Conservation (phyloP, 2,329 filamentous ascomycete genomes). For the Aureobasidium leucospermi region DNA sequence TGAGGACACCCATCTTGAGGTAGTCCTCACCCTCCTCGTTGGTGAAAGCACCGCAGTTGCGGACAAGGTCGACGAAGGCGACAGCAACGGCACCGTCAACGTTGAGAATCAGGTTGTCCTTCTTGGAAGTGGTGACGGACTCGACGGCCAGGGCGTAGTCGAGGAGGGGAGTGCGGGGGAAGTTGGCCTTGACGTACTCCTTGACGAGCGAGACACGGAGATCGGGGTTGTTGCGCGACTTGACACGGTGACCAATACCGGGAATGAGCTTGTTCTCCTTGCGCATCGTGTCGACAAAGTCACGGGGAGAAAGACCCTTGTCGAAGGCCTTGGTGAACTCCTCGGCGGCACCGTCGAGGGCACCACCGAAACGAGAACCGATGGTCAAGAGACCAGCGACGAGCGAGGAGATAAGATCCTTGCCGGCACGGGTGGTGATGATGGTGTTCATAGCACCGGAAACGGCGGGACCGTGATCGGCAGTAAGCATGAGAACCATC, state of each 20-base stretch:
- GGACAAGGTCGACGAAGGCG: slow-evolving; percentile 95
- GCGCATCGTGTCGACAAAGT: slow-evolving; percentile 98
- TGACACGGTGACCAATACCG: slow-evolving; percentile 98
- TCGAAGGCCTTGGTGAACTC: slow-evolving; percentile 98
- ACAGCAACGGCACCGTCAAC: slow-evolving; percentile 97
- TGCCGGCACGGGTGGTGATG: slow-evolving; percentile 97
- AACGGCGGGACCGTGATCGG: slow-evolving; percentile 96
- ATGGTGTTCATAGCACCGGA: slow-evolving; percentile 99
- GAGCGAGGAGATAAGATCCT: slow-evolving; percentile 92
- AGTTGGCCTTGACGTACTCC: slow-evolving; percentile 96
- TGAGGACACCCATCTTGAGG: slow-evolving; percentile 97
- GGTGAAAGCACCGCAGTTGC: slow-evolving; percentile 96
- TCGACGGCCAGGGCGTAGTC: slow-evolving; percentile 98
- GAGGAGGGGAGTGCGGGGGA: slow-evolving; percentile 95
- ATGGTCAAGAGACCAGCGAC: slow-evolving; percentile 97
- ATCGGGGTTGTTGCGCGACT: slow-evolving; percentile 99
- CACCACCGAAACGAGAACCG: slow-evolving; percentile 96
- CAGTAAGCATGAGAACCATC: slow-evolving; percentile 99
- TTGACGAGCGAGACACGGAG: slow-evolving; percentile 98
- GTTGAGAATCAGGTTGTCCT: slow-evolving; percentile 99
- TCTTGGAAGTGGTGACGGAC: slow-evolving; percentile 97
- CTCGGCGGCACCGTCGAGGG: slow-evolving; percentile 92
- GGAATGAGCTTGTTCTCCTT: slow-evolving; percentile 99
- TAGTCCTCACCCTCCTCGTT: slow-evolving; percentile 97
- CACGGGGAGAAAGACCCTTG: slow-evolving; percentile 95